Evolutionary conservation across 2,329 filamentous ascomycete genomes (phyloP).

Genomic region (Tolypocladium ophioglossoides): DNA sequence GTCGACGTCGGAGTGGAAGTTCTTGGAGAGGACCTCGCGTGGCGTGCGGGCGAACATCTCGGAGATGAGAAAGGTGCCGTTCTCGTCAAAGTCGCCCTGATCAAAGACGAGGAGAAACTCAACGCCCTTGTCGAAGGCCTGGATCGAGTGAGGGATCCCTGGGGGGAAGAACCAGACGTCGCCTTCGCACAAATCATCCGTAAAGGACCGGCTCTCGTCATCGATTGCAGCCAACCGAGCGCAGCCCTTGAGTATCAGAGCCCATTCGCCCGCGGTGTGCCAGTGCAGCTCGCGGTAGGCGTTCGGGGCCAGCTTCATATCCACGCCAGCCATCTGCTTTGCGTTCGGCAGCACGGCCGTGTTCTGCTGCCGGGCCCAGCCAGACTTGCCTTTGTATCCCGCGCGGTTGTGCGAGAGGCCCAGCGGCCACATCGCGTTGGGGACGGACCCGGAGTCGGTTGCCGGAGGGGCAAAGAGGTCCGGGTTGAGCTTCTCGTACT

Average conservation of each 20-base stretch:
- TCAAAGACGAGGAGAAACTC: slow-evolving; percentile 54
- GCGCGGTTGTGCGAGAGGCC: slow-evolving; percentile 38
- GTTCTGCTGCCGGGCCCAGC: slow-evolving; percentile 47
- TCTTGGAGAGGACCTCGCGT: slow-evolving; percentile 42
- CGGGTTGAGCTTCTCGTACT: slow-evolving; percentile 42
- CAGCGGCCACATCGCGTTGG: slow-evolving; percentile 42
- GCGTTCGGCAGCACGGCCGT: slow-evolving; percentile 35
- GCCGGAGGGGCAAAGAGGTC: slow-evolving; percentile 43
- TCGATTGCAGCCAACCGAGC: slow-evolving; percentile 41
- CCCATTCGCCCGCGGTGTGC: slow-evolving; percentile 45
- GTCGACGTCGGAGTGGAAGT: slow-evolving; percentile 36
- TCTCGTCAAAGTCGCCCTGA: slow-evolving; percentile 46
- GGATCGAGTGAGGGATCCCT: slow-evolving; percentile 40
- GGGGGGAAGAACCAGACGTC: slow-evolving; percentile 32
- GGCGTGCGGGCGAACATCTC: slow-evolving; percentile 41
- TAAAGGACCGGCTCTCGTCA: slow-evolving; percentile 35
- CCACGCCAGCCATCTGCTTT: slow-evolving; percentile 44
- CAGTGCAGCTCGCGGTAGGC: slow-evolving; percentile 55
- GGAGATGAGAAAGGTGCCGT: slow-evolving; percentile 46
- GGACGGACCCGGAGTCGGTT: slow-evolving; percentile 37
- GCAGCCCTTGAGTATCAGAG: slow-evolving; percentile 41
- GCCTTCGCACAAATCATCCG: slow-evolving; percentile 30
- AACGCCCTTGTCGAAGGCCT: slow-evolving; percentile 41
- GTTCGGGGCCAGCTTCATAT: slow-evolving; percentile 46
- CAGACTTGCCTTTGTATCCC: slow-evolving; percentile 30